Percentiles rank a stretch among this genome's conserved stretches.
These are phyloP conservation scores for Pontederia crassipes DNA, from an alignment of 176 grass and related monocot genomes.

Conservation along the genomic window DNA sequence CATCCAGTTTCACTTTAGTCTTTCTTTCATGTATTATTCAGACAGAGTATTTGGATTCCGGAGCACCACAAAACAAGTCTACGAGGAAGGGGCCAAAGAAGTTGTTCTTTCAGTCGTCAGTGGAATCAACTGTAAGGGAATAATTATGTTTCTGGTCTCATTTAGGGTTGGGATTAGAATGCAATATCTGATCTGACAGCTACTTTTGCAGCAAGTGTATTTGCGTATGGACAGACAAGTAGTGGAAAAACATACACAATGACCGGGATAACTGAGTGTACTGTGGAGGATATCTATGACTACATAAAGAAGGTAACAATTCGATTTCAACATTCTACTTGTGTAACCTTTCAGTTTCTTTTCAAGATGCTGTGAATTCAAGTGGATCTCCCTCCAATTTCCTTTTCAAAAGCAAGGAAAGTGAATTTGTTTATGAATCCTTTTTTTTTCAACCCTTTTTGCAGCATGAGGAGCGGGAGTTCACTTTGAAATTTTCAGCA, in stretches of 20 bases:
- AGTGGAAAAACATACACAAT: conserved; percentile 97
- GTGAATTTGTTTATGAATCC: not conserved
- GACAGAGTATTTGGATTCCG: conserved; percentile 72
- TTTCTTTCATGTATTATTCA: conserved; percentile 9
- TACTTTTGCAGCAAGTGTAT: conserved; percentile 66
- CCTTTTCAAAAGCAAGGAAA: too few relatives aligned
- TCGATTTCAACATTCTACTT: not conserved
- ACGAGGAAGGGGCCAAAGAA: conserved; percentile 69
- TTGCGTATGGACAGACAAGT: conserved; percentile 91
- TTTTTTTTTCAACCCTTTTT: conserved; percentile 10
- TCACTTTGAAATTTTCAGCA: conserved; percentile 68
- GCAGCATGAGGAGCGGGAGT: conserved; percentile 74
- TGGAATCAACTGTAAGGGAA: conserved; percentile 72
- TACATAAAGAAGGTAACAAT: conserved; percentile 48
- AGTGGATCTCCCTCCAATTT: not conserved
- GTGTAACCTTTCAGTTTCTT: not conserved
- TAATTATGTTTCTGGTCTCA: conserved; percentile 1
- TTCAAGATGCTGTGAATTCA: not conserved
- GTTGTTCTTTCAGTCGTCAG: conserved; percentile 70
- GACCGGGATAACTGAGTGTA: conserved; percentile 67
- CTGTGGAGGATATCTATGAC: conserved; percentile 68
- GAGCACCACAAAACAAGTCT: conserved; percentile 58
- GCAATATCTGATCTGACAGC: not conserved
- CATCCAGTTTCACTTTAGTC: not conserved
- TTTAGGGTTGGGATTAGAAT: not conserved